Evolutionary conservation across 2,329 filamentous ascomycete genomes (phyloP), one percentile per base, ranked within the genome.

Genomic region (Claviceps humidiphila): DNA sequence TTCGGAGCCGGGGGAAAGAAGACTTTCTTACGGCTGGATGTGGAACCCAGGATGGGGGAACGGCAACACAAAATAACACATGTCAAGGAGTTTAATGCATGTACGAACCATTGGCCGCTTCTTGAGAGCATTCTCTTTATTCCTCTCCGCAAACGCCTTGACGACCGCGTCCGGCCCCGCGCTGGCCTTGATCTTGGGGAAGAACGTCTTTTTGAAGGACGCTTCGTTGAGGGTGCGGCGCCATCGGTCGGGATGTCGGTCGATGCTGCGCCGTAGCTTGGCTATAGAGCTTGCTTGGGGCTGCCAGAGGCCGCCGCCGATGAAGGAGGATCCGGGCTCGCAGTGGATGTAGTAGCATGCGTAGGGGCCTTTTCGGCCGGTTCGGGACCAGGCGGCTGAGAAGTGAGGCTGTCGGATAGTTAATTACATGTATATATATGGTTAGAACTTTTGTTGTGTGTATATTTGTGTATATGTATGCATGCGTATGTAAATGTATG

Each of bases 321-420:
- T 72, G 59, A 91, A 86, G 63, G 81, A 84, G 49, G 76, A 71
- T 2, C 73, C 74, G 11, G 89, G 88, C 64, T 91, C 80, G 57
- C 87, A 77, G 65, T 95, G 89, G 20, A 95, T 70, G 68, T 95
- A 95, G 70, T 95, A 95, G 63, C 82, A 84, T 6, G 89, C 89
- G 66, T 93, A 94, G 9, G 86, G 84, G 0, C 88, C 88, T 68
- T 95, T 95, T 51, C 86, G 79, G 20, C 89, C 89, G 0, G 89
- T 94, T 20, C 89, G 82, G 53, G 87, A 93, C 81, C 87, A 95
- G 24, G 87, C 87, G 40, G 85, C 89, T 9, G 85, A 87, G 68
- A 90, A 95, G 68, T 90, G 81, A 51, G 87, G 79, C 82, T 88
- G 50, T 5, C 6, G 16, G 42, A 26, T 9, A n/a, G 30, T 44